Conservation (phyloP, 2,329 filamentous ascomycete genomes). For the Magnaporthiopsis poae region DNA sequence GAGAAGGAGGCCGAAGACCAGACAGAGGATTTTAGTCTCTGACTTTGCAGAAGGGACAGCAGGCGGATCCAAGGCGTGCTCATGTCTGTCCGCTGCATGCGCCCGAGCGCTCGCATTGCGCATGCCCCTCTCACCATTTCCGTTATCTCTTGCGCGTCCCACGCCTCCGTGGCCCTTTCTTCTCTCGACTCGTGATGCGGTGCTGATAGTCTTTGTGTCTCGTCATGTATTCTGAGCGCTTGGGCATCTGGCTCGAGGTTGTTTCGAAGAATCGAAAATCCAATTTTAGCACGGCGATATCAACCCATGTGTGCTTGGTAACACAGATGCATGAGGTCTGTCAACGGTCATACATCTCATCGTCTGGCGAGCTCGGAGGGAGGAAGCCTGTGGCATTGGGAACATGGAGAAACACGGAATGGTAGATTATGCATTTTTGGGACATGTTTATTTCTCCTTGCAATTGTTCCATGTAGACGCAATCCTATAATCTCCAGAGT, state of each 20-base stretch:
- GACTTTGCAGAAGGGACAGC: neutral
- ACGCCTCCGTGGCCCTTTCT: neutral
- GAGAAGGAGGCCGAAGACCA: neutral
- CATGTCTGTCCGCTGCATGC: neutral
- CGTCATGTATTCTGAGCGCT: neutral
- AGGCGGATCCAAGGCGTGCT: neutral
- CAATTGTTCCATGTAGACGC: neutral
- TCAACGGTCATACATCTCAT: neutral
- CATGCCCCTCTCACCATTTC: no score
- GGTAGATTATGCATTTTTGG: neutral
- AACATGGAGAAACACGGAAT: neutral
- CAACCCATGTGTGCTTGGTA: neutral
- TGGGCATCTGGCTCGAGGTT: neutral
- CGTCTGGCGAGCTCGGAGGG: neutral
- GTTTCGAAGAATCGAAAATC: neutral
- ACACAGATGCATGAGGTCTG: neutral
- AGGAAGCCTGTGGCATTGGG: neutral
- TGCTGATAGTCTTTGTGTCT: neutral
- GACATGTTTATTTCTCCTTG: neutral
- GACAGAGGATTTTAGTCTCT: neutral
- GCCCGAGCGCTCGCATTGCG: neutral
- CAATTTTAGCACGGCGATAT: neutral
- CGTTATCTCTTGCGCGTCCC: neutral
- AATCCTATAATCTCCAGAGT: neutral
- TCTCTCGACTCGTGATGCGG: neutral